Evolutionary conservation across 495 filamentous ascomycete species (phyloP).

Genomic region (Lasiosphaeria ovina): DNA sequence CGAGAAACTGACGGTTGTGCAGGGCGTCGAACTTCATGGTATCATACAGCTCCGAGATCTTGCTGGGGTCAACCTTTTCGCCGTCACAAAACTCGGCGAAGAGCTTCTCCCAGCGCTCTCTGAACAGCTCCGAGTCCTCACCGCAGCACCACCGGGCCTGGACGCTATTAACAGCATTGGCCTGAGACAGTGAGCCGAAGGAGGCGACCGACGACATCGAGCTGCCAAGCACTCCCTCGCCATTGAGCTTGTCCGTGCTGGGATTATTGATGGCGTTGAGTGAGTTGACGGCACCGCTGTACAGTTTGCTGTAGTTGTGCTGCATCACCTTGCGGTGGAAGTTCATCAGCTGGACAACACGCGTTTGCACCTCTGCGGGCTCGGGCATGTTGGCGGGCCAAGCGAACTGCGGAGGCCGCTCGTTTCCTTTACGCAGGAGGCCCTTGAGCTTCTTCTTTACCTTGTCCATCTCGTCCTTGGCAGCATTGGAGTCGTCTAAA

Average conservation of each 20-base stretch:
- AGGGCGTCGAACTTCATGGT: slow-evolving; percentile 99
- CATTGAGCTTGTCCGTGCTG: slow-evolving; percentile 36
- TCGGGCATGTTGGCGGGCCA: slow-evolving; percentile 97
- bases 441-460: slow-evolving; percentile 98
- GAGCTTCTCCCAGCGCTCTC: slow-evolving; percentile 97
- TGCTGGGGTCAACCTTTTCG: slow-evolving; percentile 96
- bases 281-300: slow-evolving; percentile 58
- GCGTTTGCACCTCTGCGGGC: slow-evolving; percentile 80
- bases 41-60: slow-evolving; percentile 96
- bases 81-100: slow-evolving; percentile 95
- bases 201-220: slow-evolving; percentile 35
- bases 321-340: slow-evolving; percentile 94
- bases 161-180: slow-evolving; percentile 61
- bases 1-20: slow-evolving; percentile 94
- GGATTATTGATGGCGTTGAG: slow-evolving; percentile 54
- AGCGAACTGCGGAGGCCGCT: slow-evolving; percentile 88
- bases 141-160: slow-evolving; percentile 95
- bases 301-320: slow-evolving; percentile 79
- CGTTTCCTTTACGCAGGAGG: slow-evolving; percentile 79
- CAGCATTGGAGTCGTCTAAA: slow-evolving; percentile 96
- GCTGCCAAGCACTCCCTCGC: slow-evolving; percentile 23
- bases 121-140: slow-evolving; percentile 92
- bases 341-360: slow-evolving; percentile 96
- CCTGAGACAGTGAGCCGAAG: slow-evolving; percentile 51
- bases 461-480: slow-evolving; percentile 99